Evolutionary conservation across 1,284 basidiomycete genomes (phyloP).

Genomic region (Ganoderma lucidum): DNA sequence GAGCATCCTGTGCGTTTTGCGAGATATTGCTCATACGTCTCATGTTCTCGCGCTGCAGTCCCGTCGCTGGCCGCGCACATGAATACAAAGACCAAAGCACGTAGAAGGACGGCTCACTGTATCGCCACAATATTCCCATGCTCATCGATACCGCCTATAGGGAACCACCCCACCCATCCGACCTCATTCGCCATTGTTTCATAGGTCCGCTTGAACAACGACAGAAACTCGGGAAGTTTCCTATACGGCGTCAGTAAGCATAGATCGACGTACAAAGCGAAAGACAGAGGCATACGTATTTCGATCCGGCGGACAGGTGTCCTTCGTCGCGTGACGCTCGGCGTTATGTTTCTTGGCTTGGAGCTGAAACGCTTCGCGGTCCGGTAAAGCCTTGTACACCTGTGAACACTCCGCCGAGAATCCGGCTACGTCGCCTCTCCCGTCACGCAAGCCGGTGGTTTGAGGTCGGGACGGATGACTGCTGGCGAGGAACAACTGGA

Average conservation of each 20-base stretch:
- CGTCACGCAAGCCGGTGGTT: neutral
- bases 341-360: neutral
- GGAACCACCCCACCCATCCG: conserved; percentile 2
- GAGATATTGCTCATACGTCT: neutral
- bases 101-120: neutral
- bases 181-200: neutral
- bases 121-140: neutral
- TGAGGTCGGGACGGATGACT: neutral
- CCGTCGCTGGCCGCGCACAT: neutral
- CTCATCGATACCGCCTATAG: neutral
- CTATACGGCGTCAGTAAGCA: neutral
- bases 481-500: neutral
- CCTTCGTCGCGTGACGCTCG: neutral
- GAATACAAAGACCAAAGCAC: neutral
- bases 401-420: neutral
- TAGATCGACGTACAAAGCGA: no score
- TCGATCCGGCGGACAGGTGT: neutral
- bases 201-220: neutral
- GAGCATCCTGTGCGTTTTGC: neutral
- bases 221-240: neutral
- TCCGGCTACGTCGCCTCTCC: neutral
- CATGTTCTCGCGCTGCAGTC: neutral
- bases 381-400: neutral
- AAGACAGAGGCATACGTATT: neutral
- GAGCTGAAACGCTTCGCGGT: neutral